Evolutionary conservation across 1,284 basidiomycete genomes (phyloP).

Genomic region (Sporisorium graminicola): DNA sequence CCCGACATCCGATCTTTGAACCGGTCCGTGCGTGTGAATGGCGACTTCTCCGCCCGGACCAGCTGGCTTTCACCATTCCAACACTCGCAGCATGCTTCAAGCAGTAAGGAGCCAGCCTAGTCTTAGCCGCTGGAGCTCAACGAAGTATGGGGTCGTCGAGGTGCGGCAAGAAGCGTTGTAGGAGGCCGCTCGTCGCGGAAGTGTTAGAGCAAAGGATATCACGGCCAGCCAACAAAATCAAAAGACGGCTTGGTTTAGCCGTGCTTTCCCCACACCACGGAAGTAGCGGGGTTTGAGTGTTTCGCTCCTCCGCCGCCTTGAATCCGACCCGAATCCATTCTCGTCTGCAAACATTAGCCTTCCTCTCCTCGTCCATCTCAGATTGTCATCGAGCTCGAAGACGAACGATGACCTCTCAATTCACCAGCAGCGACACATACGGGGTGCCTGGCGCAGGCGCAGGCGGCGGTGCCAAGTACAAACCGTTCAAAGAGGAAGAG

Average conservation of each 20-base stretch:
- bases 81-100: not conserved
- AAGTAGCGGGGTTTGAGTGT: constrained; percentile 25
- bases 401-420: constrained; percentile 13
- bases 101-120: too few relatives aligned
- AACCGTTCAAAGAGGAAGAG: constrained; percentile 49
- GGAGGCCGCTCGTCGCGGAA: too few relatives aligned
- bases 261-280: constrained; percentile 14
- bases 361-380: not conserved
- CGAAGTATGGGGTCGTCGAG: too few relatives aligned
- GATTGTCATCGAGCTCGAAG: not conserved
- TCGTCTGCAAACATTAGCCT: not conserved
- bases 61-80: not conserved
- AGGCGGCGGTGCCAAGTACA: constrained; percentile 45
- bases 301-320: not conserved
- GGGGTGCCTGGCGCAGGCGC: constrained; percentile 44
- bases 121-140: too few relatives aligned
- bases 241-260: constrained; percentile 22
- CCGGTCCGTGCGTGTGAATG: not conserved
- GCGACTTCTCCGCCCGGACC: not conserved
- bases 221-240: constrained; percentile 9
- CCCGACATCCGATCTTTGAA: constrained; percentile 2
- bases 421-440: constrained; percentile 24
- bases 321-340: not conserved
- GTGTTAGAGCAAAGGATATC: constrained; percentile 13
- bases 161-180: too few relatives aligned